Conservation (phyloP, 495 filamentous ascomycete species). For the Neurospora intermedia region DNA sequence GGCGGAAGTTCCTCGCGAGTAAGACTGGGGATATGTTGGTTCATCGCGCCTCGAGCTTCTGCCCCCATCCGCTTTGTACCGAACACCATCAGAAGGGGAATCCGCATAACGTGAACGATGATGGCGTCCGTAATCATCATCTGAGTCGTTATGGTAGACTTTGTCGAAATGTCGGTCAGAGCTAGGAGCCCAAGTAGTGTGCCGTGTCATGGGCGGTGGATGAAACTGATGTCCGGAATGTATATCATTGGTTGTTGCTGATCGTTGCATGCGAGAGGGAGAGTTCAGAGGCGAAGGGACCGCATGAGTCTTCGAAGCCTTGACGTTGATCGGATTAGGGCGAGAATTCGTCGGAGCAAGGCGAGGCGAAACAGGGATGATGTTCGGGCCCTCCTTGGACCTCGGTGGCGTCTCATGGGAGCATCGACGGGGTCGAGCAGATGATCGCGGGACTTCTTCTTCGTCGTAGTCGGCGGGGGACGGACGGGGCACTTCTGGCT, state of each 20-base stretch:
- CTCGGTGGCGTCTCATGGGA: slow-evolving; percentile 28
- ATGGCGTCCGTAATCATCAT: slow-evolving; percentile 16
- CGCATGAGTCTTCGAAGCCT: slow-evolving; percentile 17
- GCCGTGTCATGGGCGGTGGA: slow-evolving; percentile 13
- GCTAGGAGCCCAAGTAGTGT: slow-evolving; percentile 12
- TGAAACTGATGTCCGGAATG: not conserved
- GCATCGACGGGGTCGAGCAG: slow-evolving; percentile 26
- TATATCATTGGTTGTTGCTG: slow-evolving; percentile 15
- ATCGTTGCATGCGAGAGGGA: slow-evolving; percentile 19
- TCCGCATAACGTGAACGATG: slow-evolving; percentile 3
- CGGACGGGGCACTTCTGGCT: slow-evolving; percentile 26
- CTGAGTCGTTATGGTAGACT: slow-evolving; percentile 15
- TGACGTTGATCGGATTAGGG: slow-evolving; percentile 18
- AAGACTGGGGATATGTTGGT: not conserved
- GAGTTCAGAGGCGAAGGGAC: slow-evolving; percentile 7
- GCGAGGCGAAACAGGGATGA: slow-evolving; percentile 12
- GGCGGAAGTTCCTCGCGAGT: not conserved
- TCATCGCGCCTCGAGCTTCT: not conserved
- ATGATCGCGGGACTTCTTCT: slow-evolving; percentile 17
- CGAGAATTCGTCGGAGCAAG: slow-evolving; percentile 12
- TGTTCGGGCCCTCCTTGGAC: slow-evolving; percentile 23
- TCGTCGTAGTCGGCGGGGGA: slow-evolving; percentile 20
- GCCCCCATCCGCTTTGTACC: not conserved
- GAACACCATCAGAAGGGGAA: not conserved
- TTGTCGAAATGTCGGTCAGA: slow-evolving; percentile 4